Conservation (phyloP, 2,329 filamentous ascomycete genomes). For the Leptographium radiaticola region DNA sequence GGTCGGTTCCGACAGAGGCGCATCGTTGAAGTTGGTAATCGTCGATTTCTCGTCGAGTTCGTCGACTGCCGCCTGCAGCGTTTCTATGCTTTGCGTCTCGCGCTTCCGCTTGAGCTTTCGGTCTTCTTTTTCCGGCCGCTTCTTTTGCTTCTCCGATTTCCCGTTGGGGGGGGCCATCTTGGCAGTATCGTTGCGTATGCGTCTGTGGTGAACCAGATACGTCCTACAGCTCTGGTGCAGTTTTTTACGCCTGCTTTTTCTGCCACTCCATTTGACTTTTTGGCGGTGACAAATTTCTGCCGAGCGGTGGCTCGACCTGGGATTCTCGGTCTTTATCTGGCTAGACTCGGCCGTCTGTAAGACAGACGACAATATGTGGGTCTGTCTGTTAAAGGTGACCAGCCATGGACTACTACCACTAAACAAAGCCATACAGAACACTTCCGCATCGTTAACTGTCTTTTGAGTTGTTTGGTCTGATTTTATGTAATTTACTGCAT, state of each 20-base stretch:
- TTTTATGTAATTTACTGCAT: too few relatives aligned
- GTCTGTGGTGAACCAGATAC: not conserved
- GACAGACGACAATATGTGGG: too few relatives aligned
- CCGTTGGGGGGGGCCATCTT: constrained; percentile 5
- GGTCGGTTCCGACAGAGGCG: constrained; percentile 77
- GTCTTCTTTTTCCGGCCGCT: constrained; percentile 7
- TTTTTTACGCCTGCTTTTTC: not conserved
- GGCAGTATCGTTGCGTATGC: not conserved
- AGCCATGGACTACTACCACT: too few relatives aligned
- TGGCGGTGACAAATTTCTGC: constrained; percentile 4
- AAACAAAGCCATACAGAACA: too few relatives aligned
- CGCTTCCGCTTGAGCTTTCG: constrained; percentile 16
- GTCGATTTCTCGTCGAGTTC: constrained; percentile 40
- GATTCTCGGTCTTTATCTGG: too few relatives aligned
- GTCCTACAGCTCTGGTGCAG: not conserved
- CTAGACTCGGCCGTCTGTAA: too few relatives aligned
- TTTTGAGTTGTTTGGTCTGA: too few relatives aligned
- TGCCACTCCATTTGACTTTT: constrained; percentile 2
- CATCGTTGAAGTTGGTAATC: constrained; percentile 59
- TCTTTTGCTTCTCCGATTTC: constrained; percentile 1
- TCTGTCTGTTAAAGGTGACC: too few relatives aligned
- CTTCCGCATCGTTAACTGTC: too few relatives aligned
- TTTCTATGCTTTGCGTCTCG: constrained; percentile 15
- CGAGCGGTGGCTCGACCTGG: not conserved
- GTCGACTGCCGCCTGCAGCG: constrained; percentile 14